These are phyloP conservation scores for Parsonsia alboflavescens DNA, from an alignment of 257 asterid genomes.

Conservation along the genomic window DNA sequence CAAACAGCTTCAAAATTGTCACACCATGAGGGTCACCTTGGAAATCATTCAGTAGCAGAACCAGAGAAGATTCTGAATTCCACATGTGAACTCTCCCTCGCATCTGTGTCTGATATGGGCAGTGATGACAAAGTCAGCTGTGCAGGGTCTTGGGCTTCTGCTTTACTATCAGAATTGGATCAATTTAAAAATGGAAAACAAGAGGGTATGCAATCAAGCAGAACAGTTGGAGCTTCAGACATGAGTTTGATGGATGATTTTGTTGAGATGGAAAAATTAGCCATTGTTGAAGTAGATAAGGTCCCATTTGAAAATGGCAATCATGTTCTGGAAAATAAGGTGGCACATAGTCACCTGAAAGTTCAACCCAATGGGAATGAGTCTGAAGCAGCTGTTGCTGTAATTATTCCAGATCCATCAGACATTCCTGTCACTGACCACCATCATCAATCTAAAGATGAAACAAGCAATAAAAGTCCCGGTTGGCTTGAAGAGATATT, in stretches of 20 bases:
- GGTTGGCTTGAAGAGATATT: slow-evolving; percentile 31
- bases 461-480: slow-evolving; percentile 13
- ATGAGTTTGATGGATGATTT: slow-evolving; percentile 86
- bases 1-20: slow-evolving; percentile 29
- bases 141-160: slow-evolving; percentile 66
- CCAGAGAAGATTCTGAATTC: slow-evolving; percentile 24
- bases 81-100: slow-evolving; percentile 29
- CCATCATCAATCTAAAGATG: slow-evolving; percentile 16
- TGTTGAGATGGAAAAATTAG: slow-evolving; percentile 86
- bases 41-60: slow-evolving; percentile 23
- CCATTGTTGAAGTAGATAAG: slow-evolving; percentile 39
- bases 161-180: slow-evolving; percentile 58
- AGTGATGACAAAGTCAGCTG: slow-evolving; percentile 66
- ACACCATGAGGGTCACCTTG: slow-evolving; percentile 23
- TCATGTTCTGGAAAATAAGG: slow-evolving; percentile 31
- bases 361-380: slow-evolving; percentile 24
- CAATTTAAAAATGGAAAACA: slow-evolving; percentile 43
- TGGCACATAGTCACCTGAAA: slow-evolving; percentile 19
- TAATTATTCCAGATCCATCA: slow-evolving; percentile 16
- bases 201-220: slow-evolving; percentile 26
- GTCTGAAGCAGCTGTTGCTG: slow-evolving; percentile 13
- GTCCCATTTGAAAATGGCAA: slow-evolving; percentile 30
- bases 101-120: slow-evolving; percentile 54
- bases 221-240: slow-evolving; percentile 48
- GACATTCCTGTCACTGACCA: slow-evolving; percentile 21